A percentile compares a stretch with the other conserved stretches of the same genome.
Evolutionary conservation across 176 grass and related monocot species (phyloP).

Genomic region (Oryza punctata): DNA sequence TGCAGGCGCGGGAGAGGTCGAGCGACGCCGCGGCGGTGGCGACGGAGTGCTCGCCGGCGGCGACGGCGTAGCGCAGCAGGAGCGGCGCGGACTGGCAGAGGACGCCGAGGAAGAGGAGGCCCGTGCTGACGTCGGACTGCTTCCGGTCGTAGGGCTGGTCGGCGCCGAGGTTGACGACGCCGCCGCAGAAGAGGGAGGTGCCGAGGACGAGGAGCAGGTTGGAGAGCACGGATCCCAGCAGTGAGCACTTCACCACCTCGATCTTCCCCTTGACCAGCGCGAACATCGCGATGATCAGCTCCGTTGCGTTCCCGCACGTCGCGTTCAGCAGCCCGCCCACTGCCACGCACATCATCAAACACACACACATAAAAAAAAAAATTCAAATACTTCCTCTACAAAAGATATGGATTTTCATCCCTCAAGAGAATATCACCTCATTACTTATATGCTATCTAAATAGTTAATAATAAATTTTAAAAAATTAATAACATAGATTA

Average conservation of each 20-base stretch:
- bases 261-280: slow-evolving; percentile 73
- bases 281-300: slow-evolving; percentile 92
- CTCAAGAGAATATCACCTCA: too few relatives aligned
- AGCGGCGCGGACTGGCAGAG: slow-evolving; percentile 80
- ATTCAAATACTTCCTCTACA: background rate
- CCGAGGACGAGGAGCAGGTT: slow-evolving; percentile 95
- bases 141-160: slow-evolving; percentile 71
- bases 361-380: background rate
- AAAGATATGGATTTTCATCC: too few relatives aligned
- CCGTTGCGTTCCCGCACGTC: slow-evolving; percentile 93
- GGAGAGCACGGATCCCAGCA: slow-evolving; percentile 91
- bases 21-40: slow-evolving; percentile 11
- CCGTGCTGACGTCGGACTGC: slow-evolving; percentile 73
- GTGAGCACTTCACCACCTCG: slow-evolving; percentile 86
- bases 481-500: too few relatives aligned
- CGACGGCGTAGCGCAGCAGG: slow-evolving; percentile 64
- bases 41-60: slow-evolving; percentile 37
- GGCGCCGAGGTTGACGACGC: slow-evolving; percentile 60
- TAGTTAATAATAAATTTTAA: too few relatives aligned
- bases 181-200: slow-evolving; percentile 78
- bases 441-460: too few relatives aligned
- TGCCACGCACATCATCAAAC: slow-evolving; percentile 7
- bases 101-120: slow-evolving; percentile 71
- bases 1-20: slow-evolving; percentile 76
- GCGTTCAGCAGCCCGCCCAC: slow-evolving; percentile 95